Evolutionary conservation across 2,329 filamentous ascomycete species (phyloP).

Genomic region (Aschersonia sp.): DNA sequence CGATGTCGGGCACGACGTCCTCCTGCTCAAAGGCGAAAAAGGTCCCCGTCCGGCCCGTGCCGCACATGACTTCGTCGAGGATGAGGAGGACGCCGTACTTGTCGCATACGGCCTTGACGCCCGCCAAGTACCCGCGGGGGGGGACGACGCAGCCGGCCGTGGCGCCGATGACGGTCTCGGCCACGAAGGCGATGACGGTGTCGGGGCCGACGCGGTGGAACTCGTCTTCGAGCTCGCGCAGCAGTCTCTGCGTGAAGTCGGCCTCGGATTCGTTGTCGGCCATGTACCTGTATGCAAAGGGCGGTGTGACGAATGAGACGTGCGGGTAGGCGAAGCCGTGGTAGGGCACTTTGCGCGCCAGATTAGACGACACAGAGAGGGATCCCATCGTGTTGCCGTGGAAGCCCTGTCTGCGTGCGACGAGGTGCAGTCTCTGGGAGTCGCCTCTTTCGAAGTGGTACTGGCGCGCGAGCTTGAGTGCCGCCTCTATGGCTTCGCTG

Average conservation of each 20-base stretch:
- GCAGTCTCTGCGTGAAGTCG: slow-evolving; percentile 24
- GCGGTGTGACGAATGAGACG: slow-evolving; percentile 13
- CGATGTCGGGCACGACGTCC: slow-evolving; percentile 42
- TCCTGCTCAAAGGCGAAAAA: slow-evolving; percentile 52
- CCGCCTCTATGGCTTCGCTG: slow-evolving; percentile 27
- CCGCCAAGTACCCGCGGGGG: slow-evolving; percentile 37
- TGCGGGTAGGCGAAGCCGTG: slow-evolving; percentile 11
- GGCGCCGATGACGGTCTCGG: slow-evolving; percentile 33
- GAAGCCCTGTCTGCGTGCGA: slow-evolving; percentile 29
- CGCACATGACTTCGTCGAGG: slow-evolving; percentile 55
- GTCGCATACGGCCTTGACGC: slow-evolving; percentile 36
- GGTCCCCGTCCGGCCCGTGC: slow-evolving; percentile 45
- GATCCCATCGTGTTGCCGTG: slow-evolving; percentile 35
- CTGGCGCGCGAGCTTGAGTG: slow-evolving; percentile 32
- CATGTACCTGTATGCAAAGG: slow-evolving; percentile 5
- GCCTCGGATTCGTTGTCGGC: slow-evolving; percentile 18
- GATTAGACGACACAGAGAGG: slow-evolving; percentile 21
- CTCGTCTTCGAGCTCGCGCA: slow-evolving; percentile 30
- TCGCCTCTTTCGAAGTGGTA: slow-evolving; percentile 27
- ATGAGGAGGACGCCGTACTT: slow-evolving; percentile 40
- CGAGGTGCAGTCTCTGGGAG: slow-evolving; percentile 22
- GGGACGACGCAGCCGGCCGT: slow-evolving; percentile 36
- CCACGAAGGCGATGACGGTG: slow-evolving; percentile 32
- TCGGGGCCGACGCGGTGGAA: slow-evolving; percentile 28
- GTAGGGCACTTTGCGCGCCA: slow-evolving; percentile 13